A percentile compares a stretch with the other conserved stretches of the same genome.
Evolutionary conservation across 1,139 yeast genomes (phyloP).

Genomic region (Yamadazyma spencermartinsiae): DNA sequence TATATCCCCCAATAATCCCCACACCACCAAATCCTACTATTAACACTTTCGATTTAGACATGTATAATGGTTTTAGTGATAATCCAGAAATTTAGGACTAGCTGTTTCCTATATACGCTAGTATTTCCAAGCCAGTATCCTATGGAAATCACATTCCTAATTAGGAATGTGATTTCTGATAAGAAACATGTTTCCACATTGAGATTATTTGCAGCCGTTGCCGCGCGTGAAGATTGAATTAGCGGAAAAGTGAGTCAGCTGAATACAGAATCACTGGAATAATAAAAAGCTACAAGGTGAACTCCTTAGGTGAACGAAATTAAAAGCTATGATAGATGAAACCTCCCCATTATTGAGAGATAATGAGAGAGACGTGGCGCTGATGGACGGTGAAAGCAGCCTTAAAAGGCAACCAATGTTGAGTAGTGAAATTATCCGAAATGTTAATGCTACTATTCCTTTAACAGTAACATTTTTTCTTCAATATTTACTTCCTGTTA

Average conservation of each 20-base stretch:
- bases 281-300: not conserved
- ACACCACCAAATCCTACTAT: conserved; percentile 67
- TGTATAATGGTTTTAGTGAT: not conserved
- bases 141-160: not conserved
- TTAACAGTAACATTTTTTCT: conserved; percentile 45
- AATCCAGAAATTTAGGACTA: not conserved
- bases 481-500: conserved; percentile 46
- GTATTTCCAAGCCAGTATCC: not conserved
- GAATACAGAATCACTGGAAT: not conserved
- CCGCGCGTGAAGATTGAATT: too few species aligned
- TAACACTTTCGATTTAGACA: conserved; percentile 32
- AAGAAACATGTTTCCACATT: not conserved
- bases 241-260: not conserved
- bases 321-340: not conserved
- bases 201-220: not conserved
- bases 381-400: not conserved
- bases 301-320: too few species aligned
- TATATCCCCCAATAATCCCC: conserved; percentile 31
- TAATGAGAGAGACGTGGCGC: not conserved
- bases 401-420: not conserved
- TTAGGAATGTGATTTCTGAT: not conserved
- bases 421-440: not conserved
- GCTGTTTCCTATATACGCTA: not conserved
- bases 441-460: conserved; percentile 33
- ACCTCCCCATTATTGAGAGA: not conserved